Conservation (phyloP, 2,329 filamentous ascomycete genomes). For the Fusarium poae region DNA sequence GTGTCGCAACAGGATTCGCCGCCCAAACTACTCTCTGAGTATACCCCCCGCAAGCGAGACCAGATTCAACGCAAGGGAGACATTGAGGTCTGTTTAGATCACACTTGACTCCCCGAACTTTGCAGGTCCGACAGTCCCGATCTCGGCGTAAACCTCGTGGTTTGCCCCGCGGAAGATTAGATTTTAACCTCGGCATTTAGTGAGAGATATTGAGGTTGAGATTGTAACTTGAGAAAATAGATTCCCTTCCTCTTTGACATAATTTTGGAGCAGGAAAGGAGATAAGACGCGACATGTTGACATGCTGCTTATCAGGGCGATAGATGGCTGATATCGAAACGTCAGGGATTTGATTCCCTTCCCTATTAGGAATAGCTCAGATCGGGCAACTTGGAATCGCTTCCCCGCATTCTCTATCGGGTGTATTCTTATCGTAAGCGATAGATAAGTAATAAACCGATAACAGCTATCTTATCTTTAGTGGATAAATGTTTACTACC, state of each 20-base stretch:
- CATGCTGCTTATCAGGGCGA: not conserved
- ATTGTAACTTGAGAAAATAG: not conserved
- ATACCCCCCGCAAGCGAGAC: conserved; percentile 50
- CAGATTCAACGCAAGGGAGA: conserved; percentile 47
- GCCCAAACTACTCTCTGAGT: conserved; percentile 52
- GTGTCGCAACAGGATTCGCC: conserved; percentile 5
- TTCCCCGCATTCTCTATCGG: not conserved
- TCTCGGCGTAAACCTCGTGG: conserved; percentile 50
- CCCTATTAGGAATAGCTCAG: not conserved
- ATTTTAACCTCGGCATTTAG: conserved; percentile 20
- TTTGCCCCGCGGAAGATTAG: conserved; percentile 40
- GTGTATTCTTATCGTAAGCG: not conserved
- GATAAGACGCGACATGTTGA: not conserved
- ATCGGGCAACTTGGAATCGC: not conserved
- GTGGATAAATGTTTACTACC: not conserved
- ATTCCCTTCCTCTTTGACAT: conserved; percentile 23
- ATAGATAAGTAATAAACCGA: not conserved
- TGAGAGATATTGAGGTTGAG: not conserved
- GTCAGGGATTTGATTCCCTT: not conserved
- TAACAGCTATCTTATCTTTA: not conserved
- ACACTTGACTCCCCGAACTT: conserved; percentile 46
- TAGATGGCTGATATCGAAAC: not conserved
- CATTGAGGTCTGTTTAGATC: conserved; percentile 50
- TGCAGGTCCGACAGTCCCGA: conserved; percentile 49
- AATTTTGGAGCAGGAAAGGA: conserved; percentile 2